These are phyloP conservation scores for Posidonia australis DNA, from an alignment of 106 monocot species.

Conservation along the genomic window DNA sequence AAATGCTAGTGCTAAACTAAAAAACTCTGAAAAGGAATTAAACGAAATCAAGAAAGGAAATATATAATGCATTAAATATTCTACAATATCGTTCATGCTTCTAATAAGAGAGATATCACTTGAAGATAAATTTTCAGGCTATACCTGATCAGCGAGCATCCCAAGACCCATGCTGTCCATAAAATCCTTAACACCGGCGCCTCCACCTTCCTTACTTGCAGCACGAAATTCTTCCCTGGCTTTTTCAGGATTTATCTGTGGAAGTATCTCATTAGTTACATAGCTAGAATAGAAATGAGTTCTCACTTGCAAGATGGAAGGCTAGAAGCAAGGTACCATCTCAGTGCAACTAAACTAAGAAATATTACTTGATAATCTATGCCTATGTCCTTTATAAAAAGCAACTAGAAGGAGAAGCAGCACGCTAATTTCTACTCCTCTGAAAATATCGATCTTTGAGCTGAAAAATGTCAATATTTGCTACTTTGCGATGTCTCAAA, in stretches of 20 bases:
- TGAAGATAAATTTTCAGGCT: neutral
- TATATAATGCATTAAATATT: neutral
- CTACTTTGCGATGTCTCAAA: no score
- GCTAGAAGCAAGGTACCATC: no score
- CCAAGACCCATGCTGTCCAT: slow-evolving; percentile 99
- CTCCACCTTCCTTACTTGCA: slow-evolving; percentile 66
- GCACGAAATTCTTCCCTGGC: slow-evolving; percentile 84
- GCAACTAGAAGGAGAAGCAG: no score
- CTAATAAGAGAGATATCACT: neutral
- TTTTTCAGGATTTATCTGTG: slow-evolving; percentile 95
- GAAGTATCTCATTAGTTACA: neutral
- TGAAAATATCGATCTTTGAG: no score
- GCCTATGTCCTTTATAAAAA: no score
- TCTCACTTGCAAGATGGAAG: no score
- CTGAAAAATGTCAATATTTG: no score
- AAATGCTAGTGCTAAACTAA: no score
- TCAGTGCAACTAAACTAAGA: no score
- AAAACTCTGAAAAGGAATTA: no score
- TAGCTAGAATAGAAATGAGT: neutral
- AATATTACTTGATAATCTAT: no score
- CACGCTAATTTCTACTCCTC: no score
- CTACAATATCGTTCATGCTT: neutral
- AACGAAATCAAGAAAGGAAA: neutral
- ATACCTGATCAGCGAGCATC: slow-evolving; percentile 87
- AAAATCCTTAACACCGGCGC: slow-evolving; percentile 87